Percentiles rank a stretch among this genome's conserved stretches.
Evolutionary conservation across 257 asterid species (phyloP).

Genomic region (Solanum ossicruentum): DNA sequence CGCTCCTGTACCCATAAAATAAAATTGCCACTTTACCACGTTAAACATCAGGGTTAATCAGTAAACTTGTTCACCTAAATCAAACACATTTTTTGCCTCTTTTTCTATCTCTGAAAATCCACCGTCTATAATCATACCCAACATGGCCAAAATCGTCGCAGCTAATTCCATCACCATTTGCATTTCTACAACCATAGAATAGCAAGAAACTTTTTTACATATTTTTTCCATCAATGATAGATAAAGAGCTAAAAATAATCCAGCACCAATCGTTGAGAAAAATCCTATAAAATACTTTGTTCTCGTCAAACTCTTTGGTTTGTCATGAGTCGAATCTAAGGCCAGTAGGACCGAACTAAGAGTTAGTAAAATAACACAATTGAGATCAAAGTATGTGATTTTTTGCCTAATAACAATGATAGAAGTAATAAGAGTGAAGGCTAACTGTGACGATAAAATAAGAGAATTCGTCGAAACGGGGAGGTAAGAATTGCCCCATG

Average conservation of each 20-base stretch:
- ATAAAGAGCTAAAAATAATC: slow-evolving; percentile 42
- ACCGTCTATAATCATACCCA: slow-evolving; percentile 24
- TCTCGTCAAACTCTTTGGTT: slow-evolving; percentile 17
- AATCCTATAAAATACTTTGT: slow-evolving; percentile 34
- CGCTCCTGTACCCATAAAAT: slow-evolving; percentile 74
- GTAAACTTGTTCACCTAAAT: slow-evolving; percentile 34
- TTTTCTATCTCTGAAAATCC: slow-evolving; percentile 28
- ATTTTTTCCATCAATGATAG: slow-evolving; percentile 55
- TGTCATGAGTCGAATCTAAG: slow-evolving; percentile 30
- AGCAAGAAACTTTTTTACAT: slow-evolving; percentile 34
- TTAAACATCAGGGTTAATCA: slow-evolving; percentile 30
- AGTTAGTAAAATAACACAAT: slow-evolving; percentile 55
- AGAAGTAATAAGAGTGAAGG: slow-evolving; percentile 41
- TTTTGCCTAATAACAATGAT: slow-evolving; percentile 40
- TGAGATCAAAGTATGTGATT: slow-evolving; percentile 21
- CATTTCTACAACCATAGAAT: slow-evolving; percentile 74
- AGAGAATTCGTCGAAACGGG: slow-evolving; percentile 60
- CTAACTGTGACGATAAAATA: slow-evolving; percentile 42
- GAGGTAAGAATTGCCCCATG: slow-evolving; percentile 58
- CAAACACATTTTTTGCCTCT: slow-evolving; percentile 34
- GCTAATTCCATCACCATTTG: slow-evolving; percentile 50
- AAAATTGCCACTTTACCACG: slow-evolving; percentile 44
- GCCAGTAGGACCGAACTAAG: slow-evolving; percentile 42
- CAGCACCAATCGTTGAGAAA: slow-evolving; percentile 42
- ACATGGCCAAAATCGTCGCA: slow-evolving; percentile 44